Base-by-base conservation (phyloP, 768 basidiomycete genomes). In the Kwoniella heveanensis region DNA sequence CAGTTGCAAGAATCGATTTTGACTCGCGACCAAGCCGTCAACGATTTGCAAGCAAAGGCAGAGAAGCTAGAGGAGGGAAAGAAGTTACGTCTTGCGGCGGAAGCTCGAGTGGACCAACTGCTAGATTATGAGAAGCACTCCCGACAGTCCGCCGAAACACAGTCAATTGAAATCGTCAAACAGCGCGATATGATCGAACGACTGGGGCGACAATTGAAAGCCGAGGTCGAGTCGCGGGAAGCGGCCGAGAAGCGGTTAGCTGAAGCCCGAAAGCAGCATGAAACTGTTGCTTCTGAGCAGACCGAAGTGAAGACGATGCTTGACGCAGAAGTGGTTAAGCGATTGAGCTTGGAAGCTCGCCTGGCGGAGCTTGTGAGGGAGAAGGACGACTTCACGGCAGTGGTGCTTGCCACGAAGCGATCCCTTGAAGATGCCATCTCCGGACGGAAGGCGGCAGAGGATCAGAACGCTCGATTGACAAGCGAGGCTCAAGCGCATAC, bases 11-110 rank as follows among this genome's bases (percentile, higher is more conserved):
- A 62, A 15, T 47, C 49, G 27, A 29, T 19, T 36, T 13, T 8
- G 22, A 7, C 27, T n/a, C 19, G 46, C 27, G 60, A 62, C 29
- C 44, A 54, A 55, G 60, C 60, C 13, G 30, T 56, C 32, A 52
- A 32, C 10, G 60, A 12, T 7, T 24, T 22, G 39, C 30, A 53
- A 51, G 52, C 50, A 13, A 22, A 46, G 39, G 44, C 54, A 36
- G 7, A 15, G 12, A 5, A 25, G 8, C 19, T 39, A 6, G 50
- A 60, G 24, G 22, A 60, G 21, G 25, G 53, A 44, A 36, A n/a
- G 12, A 4, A 17, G 19, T 10, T 17, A 3, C 8, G 39, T 10
- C 39, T 10, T 3, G 39, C 26, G 24, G 21, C 37, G 4, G 47
- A 26, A 26, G 24, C 17, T 10, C 27, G 26, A 44, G 39, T 17